Base-by-base conservation (phyloP, 2,329 filamentous ascomycete species). In the Monilinia fructicola region DNA sequence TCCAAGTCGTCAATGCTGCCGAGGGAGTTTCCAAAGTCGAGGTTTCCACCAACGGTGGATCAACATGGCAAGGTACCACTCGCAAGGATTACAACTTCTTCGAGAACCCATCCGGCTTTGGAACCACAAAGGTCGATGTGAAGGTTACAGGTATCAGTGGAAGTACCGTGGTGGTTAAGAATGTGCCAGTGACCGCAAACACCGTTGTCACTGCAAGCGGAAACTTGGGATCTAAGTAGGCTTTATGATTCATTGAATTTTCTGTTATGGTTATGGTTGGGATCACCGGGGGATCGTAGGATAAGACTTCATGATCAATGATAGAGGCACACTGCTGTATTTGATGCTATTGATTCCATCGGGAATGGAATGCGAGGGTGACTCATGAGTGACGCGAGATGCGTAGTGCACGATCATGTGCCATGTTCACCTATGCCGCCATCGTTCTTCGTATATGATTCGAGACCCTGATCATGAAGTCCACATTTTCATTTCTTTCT, bases 1-100 rank as follows among this genome's bases (percentile, higher is more conserved):
- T 87, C 81, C 87, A 90, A 75, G 86, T 89, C 54, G 80, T 87
- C 72, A 89, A 89, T 76, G 78, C 84, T 72, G 87, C 87, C 74
- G 79, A 84, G 68, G 80, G 81, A 21, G 81, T 89, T 52, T 72
- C 79, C 64, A 80, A 78, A 69, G 79, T 90, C 31, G 86, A 89
- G 71, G 86, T 89, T 67, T 86, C 83, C 67, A 85, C 81, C 23
- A 83, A 90, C 72, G 81, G 83, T 14, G 87, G 87, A 23, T 80
- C 71, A 64, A 84, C 83, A 18, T 90, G 86, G 87, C 75, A 82
- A 75, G 60, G 74, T n/a, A 88, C 87, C 0, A 79, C 78, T 2
- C 79, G 87, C 58, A 76, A 80, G 66, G 76, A 78, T 38, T 86
- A 86, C 75, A 85, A 89, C 80, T 90, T 82, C 78, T 90, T 89